A percentile compares a stretch with the other conserved stretches of the same genome.
Conservation (phyloP, 2,329 filamentous ascomycete genomes). For the Ilyonectria sp. region DNA sequence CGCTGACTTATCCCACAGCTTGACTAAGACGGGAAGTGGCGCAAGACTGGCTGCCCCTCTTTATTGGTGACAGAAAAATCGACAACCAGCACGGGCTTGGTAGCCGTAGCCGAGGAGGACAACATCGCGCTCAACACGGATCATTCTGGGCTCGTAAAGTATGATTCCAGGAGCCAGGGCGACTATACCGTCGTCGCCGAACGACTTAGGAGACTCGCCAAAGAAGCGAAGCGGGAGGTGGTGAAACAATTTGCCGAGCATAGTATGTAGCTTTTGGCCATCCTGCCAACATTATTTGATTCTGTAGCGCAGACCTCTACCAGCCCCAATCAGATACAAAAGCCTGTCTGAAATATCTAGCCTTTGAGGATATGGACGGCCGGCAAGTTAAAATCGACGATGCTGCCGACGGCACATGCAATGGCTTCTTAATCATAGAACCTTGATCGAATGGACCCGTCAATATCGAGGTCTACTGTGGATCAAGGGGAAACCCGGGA, state of each 20-base stretch:
- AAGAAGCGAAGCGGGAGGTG: background rate
- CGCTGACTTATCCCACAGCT: conserved; percentile 10
- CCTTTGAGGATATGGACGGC: conserved; percentile 17
- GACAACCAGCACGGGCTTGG: conserved; percentile 41
- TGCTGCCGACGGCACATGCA: conserved; percentile 12
- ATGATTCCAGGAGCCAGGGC: background rate
- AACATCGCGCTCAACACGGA: conserved; percentile 41
- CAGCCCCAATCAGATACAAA: background rate
- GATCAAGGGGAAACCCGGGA: conserved; percentile 54
- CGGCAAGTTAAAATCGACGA: conserved; percentile 4
- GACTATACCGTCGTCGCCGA: background rate
- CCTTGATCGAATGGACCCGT: background rate
- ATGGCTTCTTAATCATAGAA: conserved; percentile 10
- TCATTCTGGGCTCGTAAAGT: conserved; percentile 47
- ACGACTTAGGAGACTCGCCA: background rate
- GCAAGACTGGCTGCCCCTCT: conserved; percentile 32
- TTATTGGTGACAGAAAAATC: conserved; percentile 47
- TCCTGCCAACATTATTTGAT: background rate
- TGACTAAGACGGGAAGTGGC: conserved; percentile 5
- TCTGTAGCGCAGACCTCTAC: background rate
- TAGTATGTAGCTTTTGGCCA: background rate
- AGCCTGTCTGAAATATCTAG: conserved; percentile 16
- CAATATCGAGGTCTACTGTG: conserved; percentile 45
- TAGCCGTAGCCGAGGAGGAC: conserved; percentile 32
- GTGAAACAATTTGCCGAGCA: background rate